Conservation (phyloP, 768 basidiomycete genomes). For the Mycena rebaudengoi region DNA sequence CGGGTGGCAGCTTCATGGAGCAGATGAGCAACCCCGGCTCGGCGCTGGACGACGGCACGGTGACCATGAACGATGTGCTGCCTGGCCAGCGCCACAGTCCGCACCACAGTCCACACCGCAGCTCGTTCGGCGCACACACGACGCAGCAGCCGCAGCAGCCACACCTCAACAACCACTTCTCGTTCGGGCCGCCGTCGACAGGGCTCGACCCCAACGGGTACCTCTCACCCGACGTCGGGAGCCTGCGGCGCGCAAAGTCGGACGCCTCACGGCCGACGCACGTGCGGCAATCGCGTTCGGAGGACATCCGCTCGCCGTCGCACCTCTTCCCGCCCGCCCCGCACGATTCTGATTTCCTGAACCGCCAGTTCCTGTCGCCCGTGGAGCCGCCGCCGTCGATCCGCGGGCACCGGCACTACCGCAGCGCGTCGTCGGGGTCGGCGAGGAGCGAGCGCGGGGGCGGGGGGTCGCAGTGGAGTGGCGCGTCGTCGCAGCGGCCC, state of each 20-base stretch:
- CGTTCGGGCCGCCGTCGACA: constrained; percentile 37
- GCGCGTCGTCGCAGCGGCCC: constrained; percentile 48
- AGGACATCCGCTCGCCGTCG: constrained; percentile 56
- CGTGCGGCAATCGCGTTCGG: constrained; percentile 45
- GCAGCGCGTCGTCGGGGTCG: constrained; percentile 21
- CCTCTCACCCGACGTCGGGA: constrained; percentile 36
- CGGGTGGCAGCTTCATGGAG: constrained; percentile 38
- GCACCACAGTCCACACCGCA: constrained; percentile 30
- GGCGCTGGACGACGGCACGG: constrained; percentile 45
- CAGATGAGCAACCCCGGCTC: constrained; percentile 40
- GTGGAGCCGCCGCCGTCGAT: constrained; percentile 23
- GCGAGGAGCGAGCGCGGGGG: constrained; percentile 15
- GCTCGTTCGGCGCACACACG: constrained; percentile 34
- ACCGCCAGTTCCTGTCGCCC: constrained; percentile 20
- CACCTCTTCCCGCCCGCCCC: constrained; percentile 41
- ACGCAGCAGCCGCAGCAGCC: constrained; percentile 31
- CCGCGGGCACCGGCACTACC: constrained; percentile 11
- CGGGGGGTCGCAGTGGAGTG: constrained; percentile 40
- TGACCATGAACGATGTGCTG: constrained; percentile 37
- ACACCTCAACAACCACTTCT: constrained; percentile 41
- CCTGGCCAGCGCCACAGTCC: constrained; percentile 37
- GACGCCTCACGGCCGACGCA: constrained; percentile 32
- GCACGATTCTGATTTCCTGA: constrained; percentile 62
- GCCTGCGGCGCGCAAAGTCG: constrained; percentile 38
- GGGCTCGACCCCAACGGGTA: constrained; percentile 30